Evolutionary conservation across 192 early-diverging fungal genomes (phyloP).

Genomic region (Coemansia sp.): DNA sequence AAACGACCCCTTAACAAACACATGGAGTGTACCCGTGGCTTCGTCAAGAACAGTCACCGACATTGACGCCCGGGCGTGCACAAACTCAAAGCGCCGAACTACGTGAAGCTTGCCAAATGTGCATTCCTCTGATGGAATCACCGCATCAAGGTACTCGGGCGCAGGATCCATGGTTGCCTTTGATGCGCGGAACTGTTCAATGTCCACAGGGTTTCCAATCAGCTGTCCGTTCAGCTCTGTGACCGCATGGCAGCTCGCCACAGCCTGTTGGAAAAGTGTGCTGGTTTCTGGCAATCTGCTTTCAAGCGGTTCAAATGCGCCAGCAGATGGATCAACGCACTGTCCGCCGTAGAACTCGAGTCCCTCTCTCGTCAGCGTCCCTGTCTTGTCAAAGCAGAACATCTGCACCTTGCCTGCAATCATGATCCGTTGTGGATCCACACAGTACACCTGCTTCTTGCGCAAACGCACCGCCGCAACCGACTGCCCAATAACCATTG

Average conservation of each 20-base stretch:
- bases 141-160: constrained; percentile 51
- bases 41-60: constrained; percentile 57
- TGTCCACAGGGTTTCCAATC: constrained; percentile 68
- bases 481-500: constrained; percentile 64
- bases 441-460: constrained; percentile 61
- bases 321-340: constrained; percentile 19
- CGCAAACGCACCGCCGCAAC: constrained; percentile 57
- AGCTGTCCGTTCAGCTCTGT: constrained; percentile 55
- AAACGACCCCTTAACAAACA: constrained; percentile 71
- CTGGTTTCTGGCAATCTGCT: constrained; percentile 11
- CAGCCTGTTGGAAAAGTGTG: constrained; percentile 20
- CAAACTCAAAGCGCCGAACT: constrained; percentile 68
- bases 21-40: constrained; percentile 43
- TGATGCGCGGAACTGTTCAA: constrained; percentile 67
- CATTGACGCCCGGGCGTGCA: constrained; percentile 68
- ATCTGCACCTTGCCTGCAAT: constrained; percentile 65
- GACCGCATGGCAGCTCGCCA: constrained; percentile 63
- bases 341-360: constrained; percentile 60
- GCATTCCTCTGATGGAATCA: constrained; percentile 21
- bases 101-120: constrained; percentile 20
- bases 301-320: constrained; percentile 10
- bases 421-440: constrained; percentile 65
- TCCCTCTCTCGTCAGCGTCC: constrained; percentile 67
- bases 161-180: constrained; percentile 17
- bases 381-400: constrained; percentile 69